Evolutionary conservation across 2,329 filamentous ascomycete genomes (phyloP).

Genomic region (Paracamarosporium sp.): DNA sequence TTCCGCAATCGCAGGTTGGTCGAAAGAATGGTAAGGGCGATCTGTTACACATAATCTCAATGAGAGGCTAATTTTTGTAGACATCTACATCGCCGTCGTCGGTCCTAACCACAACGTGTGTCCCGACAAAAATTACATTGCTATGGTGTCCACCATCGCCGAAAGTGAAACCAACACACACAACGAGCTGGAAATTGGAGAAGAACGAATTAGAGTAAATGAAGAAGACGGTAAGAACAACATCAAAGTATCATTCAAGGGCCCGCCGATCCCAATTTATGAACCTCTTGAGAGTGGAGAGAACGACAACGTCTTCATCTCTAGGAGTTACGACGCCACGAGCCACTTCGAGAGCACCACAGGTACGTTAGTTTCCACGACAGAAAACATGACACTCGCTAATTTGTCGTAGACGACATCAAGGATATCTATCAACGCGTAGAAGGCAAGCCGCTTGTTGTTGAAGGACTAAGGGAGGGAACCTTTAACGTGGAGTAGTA

Average conservation of each 20-base stretch:
- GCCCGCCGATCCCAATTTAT: slow-evolving; percentile 89
- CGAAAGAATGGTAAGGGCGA: slow-evolving; percentile 82
- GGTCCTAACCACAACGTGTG: slow-evolving; percentile 97
- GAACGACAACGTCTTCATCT: slow-evolving; percentile 94
- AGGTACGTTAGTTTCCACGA: slow-evolving; percentile 51
- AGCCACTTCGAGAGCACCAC: slow-evolving; percentile 95
- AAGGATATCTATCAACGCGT: slow-evolving; percentile 89
- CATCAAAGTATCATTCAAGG: slow-evolving; percentile 74
- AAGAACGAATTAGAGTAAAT: slow-evolving; percentile 78
- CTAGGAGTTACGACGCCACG: slow-evolving; percentile 97
- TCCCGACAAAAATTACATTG: slow-evolving; percentile 98
- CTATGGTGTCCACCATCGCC: slow-evolving; percentile 96
- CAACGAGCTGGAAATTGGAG: slow-evolving; percentile 88
- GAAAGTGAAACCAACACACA: slow-evolving; percentile 93
- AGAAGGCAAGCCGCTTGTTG: slow-evolving; percentile 82
- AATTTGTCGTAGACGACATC: slow-evolving; percentile 76
- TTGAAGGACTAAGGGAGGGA: slow-evolving; percentile 85
- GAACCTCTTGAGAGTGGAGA: slow-evolving; percentile 83
- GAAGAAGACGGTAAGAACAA: slow-evolving; percentile 82
- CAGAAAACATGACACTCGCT: slow-evolving; percentile 6
- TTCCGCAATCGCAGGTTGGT: slow-evolving; percentile 95
- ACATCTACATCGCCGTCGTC: slow-evolving; percentile 96
- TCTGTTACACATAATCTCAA: neutral
- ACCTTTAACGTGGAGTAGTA: slow-evolving; percentile 69
- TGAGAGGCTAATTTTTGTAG: slow-evolving; percentile 53